Conservation (phyloP, 192 early-diverging fungal genomes). For the Geosiphon pyriformis region DNA sequence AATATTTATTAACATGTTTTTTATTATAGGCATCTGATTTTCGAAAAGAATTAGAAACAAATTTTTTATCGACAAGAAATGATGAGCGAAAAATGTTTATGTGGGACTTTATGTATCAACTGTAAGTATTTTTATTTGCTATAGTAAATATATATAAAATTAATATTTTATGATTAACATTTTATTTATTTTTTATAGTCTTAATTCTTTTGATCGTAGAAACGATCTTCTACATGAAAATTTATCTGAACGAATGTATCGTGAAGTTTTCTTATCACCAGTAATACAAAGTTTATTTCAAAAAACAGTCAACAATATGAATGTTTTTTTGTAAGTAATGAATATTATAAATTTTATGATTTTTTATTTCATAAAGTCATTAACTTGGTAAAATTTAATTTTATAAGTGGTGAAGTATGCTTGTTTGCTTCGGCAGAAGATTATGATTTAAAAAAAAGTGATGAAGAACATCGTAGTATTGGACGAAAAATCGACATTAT, state of each 20-base stretch:
- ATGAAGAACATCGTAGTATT: constrained; percentile 5
- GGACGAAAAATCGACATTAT: constrained; percentile 20
- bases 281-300: constrained; percentile 20
- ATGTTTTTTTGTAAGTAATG: constrained; percentile 24
- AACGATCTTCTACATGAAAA: constrained; percentile 1
- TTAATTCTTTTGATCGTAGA: constrained; percentile 1
- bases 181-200: constrained; percentile 5
- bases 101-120: constrained; percentile 1
- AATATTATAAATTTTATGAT: constrained; percentile 3
- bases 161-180: background rate
- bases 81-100: constrained; percentile 1
- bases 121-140: constrained; percentile 10
- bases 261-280: constrained; percentile 3
- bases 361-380: background rate
- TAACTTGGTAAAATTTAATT: constrained; percentile 13
- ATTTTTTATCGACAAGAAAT: background rate
- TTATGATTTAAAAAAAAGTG: constrained; percentile 11
- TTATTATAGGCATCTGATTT: constrained; percentile 17
- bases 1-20: constrained; percentile 8
- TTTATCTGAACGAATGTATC: constrained; percentile 14
- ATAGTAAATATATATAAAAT: background rate
- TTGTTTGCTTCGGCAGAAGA: constrained; percentile 18
- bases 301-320: background rate
- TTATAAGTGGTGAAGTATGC: constrained; percentile 18
- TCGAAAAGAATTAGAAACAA: constrained; percentile 9